phyloP scores from a whole-genome alignment of 148 eudicot species.

The Talinum fruticosum region DNA sequence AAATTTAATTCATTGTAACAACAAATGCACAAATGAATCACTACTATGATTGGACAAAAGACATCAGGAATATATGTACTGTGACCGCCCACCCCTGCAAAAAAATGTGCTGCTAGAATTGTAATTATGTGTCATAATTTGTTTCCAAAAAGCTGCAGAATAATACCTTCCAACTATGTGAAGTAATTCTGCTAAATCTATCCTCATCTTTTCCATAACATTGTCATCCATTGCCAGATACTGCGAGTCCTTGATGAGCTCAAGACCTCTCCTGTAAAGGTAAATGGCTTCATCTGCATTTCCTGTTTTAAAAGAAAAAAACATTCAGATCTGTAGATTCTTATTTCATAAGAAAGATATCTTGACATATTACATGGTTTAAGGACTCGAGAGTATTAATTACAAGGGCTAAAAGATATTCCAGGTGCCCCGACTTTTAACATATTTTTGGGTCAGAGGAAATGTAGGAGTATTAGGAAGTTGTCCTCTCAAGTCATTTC shows the following conservation, averaged over 20 bases:
- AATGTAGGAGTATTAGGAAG: too few species aligned
- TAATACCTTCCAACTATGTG: constrained; percentile 78
- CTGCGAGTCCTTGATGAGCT: constrained; percentile 48
- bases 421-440: background rate
- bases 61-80: too few species aligned
- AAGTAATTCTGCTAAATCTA: constrained; percentile 84
- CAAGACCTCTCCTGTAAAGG: constrained; percentile 61
- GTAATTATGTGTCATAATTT: background rate
- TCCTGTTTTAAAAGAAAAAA: constrained; percentile 33
- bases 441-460: background rate
- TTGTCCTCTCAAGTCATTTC: too few species aligned
- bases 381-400: background rate
- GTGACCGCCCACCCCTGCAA: too few species aligned
- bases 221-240: constrained; percentile 51
- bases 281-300: constrained; percentile 70
- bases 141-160: background rate
- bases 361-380: background rate
- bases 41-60: too few species aligned
- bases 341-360: background rate
- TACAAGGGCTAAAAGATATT: background rate
- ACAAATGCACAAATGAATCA: background rate
- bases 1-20: background rate
- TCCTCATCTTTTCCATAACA: constrained; percentile 65
- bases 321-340: background rate
- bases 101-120: background rate